These are phyloP conservation scores for Rutstroemia sp. DNA, from an alignment of 2,329 filamentous ascomycete genomes.

Conservation along the genomic window DNA sequence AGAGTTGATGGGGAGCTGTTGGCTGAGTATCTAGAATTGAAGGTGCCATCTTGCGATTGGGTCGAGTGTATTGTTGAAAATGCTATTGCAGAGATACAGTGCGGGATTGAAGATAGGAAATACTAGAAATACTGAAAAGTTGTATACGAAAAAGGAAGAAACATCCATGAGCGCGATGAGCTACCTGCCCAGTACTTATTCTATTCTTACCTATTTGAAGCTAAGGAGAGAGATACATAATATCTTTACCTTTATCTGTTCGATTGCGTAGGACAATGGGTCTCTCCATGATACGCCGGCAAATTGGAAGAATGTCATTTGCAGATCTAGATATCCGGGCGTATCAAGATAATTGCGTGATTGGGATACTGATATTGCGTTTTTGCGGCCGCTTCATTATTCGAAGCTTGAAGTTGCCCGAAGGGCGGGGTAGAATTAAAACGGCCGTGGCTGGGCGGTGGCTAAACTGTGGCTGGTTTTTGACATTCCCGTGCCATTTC, in stretches of 20 bases:
- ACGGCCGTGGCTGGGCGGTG: too few relatives aligned
- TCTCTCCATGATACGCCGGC: background rate
- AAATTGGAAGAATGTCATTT: background rate
- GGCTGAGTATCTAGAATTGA: conserved; percentile 18
- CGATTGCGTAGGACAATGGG: background rate
- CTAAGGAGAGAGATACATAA: background rate
- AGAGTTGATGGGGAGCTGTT: conserved; percentile 15
- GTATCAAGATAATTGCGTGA: conserved; percentile 6
- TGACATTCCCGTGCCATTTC: too few relatives aligned
- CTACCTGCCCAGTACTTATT: background rate
- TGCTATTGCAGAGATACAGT: too few relatives aligned
- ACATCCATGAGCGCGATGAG: background rate
- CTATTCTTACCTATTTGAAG: background rate
- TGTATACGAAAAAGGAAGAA: background rate
- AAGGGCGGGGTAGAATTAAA: too few relatives aligned
- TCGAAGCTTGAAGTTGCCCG: too few relatives aligned
- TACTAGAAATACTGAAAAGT: background rate
- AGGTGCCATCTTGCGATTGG: conserved; percentile 12
- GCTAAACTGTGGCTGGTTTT: too few relatives aligned
- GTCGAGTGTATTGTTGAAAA: too few relatives aligned
- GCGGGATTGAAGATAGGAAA: background rate
- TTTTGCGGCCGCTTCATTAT: background rate
- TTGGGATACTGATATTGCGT: conserved; percentile 3
- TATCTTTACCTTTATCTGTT: background rate
- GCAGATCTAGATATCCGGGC: background rate